Evolutionary conservation across 768 basidiomycete species (phyloP).

Genomic region (Clavaria fumosa): DNA sequence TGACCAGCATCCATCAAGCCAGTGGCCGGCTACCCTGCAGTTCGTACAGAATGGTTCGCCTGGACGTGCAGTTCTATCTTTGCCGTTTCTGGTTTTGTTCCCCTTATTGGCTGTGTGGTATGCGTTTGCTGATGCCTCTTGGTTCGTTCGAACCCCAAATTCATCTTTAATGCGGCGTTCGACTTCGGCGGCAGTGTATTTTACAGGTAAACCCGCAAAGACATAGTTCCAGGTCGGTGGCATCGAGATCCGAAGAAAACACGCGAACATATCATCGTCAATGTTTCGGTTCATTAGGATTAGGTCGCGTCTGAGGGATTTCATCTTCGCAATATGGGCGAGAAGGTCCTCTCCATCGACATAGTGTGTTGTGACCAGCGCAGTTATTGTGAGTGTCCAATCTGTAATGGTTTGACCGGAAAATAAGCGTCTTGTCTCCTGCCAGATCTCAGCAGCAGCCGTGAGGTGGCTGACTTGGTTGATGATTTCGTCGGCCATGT

Average conservation of each 20-base stretch:
- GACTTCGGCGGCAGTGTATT: neutral
- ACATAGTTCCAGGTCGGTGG: too few relatives aligned
- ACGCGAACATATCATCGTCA: neutral
- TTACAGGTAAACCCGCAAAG: neutral
- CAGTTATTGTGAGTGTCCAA: neutral
- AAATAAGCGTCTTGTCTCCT: neutral
- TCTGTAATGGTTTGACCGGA: too few relatives aligned
- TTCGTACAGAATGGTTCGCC: too few relatives aligned
- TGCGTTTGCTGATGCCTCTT: neutral
- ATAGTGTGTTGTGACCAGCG: neutral
- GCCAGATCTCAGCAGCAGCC: neutral
- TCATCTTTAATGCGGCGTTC: conserved; percentile 1
- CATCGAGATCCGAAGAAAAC: conserved; percentile 1
- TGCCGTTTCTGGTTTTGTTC: too few relatives aligned
- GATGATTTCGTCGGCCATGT: conserved; percentile 1
- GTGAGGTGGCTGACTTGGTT: neutral
- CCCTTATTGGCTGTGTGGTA: neutral
- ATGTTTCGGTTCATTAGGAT: neutral
- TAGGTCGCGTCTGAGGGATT: neutral
- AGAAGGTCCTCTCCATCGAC: neutral
- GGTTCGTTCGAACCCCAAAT: conserved; percentile 1
- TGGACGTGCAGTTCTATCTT: neutral
- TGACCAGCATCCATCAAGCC: too few relatives aligned
- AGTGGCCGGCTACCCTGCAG: too few relatives aligned
- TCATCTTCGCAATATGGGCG: conserved; percentile 1